Percentiles rank a stretch among this genome's conserved stretches.
These are phyloP conservation scores for Thermomucor indicae-seudaticae DNA, from an alignment of 371 early-diverging fungal genomes.

Conservation along the genomic window DNA sequence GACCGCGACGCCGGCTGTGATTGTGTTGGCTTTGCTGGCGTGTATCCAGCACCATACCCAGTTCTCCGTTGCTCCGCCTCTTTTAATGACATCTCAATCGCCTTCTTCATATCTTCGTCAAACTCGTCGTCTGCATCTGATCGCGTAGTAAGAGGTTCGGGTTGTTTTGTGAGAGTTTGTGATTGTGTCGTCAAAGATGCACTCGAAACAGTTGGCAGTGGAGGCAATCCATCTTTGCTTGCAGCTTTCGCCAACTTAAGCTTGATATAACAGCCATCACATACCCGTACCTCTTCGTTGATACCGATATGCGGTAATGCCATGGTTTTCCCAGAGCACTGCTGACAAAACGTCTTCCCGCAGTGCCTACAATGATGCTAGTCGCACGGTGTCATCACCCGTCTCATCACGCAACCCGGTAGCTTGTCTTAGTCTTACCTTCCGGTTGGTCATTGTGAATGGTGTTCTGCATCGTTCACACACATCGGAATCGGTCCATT, in stretches of 20 bases:
- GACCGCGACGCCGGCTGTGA: too few relatives aligned
- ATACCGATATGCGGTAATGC: conserved; percentile 88
- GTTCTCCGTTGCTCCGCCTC: conserved; percentile 61
- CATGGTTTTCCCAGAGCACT: conserved; percentile 84
- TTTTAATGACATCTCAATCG: conserved; percentile 85
- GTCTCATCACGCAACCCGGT: not conserved
- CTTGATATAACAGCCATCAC: conserved; percentile 84
- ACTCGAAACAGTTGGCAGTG: conserved; percentile 4
- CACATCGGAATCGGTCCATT: conserved; percentile 92
- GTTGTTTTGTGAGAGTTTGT: too few relatives aligned
- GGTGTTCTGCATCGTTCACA: conserved; percentile 91
- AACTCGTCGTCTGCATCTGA: conserved; percentile 40
- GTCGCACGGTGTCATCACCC: not conserved
- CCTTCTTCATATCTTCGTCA: conserved; percentile 85
- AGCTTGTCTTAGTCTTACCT: conserved; percentile 34
- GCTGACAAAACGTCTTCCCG: conserved; percentile 88
- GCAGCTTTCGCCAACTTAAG: conserved; percentile 48
- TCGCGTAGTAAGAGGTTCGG: not conserved
- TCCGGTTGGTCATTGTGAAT: conserved; percentile 93
- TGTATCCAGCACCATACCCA: conserved; percentile 29
- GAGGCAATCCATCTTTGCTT: conserved; percentile 14
- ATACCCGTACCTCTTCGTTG: conserved; percentile 87
- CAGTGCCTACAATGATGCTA: conserved; percentile 96
- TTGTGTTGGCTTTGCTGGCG: conserved; percentile 10
- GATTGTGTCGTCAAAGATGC: not conserved